phyloP scores from a whole-genome alignment of 306 rosid genomes.

The Pachyrhizus erosus region DNA sequence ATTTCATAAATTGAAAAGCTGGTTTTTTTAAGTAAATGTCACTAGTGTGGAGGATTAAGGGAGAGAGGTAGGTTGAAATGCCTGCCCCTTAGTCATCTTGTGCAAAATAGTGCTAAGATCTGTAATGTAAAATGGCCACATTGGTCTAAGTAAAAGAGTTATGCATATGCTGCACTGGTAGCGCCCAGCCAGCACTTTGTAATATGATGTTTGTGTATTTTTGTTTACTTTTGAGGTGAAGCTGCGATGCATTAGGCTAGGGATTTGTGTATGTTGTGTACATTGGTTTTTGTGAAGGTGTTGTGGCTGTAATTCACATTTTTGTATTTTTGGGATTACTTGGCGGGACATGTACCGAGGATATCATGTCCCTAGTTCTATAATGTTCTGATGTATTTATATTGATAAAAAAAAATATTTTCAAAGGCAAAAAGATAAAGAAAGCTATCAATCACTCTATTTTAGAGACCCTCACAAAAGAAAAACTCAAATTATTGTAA shows the following conservation, averaged over 20 bases:
- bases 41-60: conserved; percentile 52
- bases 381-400: not conserved
- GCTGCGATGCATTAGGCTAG: conserved; percentile 61
- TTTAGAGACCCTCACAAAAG: not conserved
- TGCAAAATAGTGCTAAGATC: conserved; percentile 52
- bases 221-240: conserved; percentile 64
- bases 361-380: conserved; percentile 35
- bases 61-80: conserved; percentile 76
- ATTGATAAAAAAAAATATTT: not conserved
- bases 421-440: not conserved
- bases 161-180: conserved; percentile 36
- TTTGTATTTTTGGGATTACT: conserved; percentile 17
- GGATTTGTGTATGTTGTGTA: conserved; percentile 53
- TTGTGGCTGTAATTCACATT: conserved; percentile 52
- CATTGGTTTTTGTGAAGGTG: conserved; percentile 69
- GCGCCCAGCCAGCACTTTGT: conserved; percentile 52
- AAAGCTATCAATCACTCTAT: not conserved
- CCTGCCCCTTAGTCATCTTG: conserved; percentile 63
- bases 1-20: conserved; percentile 60
- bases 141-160: conserved; percentile 58
- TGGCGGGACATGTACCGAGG: conserved; percentile 27
- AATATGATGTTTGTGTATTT: conserved; percentile 60
- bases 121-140: conserved; percentile 67
- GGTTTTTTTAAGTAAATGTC: conserved; percentile 55
- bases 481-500: not conserved